These are phyloP conservation scores for Cadophora luteo-olivacea DNA, from an alignment of 2,329 filamentous ascomycete genomes.

Conservation along the genomic window DNA sequence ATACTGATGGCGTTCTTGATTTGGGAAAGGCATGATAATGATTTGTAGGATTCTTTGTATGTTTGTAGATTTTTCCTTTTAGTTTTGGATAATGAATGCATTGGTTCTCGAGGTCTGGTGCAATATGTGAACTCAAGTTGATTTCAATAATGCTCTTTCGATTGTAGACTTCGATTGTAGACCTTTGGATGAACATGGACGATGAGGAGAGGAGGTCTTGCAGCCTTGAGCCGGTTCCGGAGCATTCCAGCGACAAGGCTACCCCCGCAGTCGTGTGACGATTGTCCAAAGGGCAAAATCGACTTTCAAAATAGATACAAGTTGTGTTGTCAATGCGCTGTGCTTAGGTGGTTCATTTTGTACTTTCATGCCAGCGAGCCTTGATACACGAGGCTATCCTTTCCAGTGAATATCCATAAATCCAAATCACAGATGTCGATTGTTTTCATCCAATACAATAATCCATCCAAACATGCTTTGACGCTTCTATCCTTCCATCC, in stretches of 20 bases:
- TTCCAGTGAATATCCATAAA: not conserved
- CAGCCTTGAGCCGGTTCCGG: constrained; percentile 13
- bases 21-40: constrained; percentile 7
- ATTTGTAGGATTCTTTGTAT: constrained; percentile 32
- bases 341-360: not conserved
- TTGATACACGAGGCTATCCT: not conserved
- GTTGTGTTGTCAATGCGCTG: not conserved
- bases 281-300: constrained; percentile 12
- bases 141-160: no score
- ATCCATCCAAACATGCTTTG: not conserved
- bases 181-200: not conserved
- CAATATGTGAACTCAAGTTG: not conserved
- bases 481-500: not conserved
- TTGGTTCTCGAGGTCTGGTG: not conserved
- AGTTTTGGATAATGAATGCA: constrained; percentile 23
- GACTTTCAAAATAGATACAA: not conserved
- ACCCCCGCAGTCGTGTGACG: not conserved
- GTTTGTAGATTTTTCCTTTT: constrained; percentile 26
- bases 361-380: constrained; percentile 1
- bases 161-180: no score
- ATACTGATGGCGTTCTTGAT: constrained; percentile 28
- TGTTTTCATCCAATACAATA: not conserved
- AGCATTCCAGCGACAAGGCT: not conserved
- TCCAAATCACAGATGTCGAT: not conserved
- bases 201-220: not conserved